These are phyloP conservation scores for Talaromyces sp. DNA, from an alignment of 2,329 filamentous ascomycete species.

Conservation along the genomic window DNA sequence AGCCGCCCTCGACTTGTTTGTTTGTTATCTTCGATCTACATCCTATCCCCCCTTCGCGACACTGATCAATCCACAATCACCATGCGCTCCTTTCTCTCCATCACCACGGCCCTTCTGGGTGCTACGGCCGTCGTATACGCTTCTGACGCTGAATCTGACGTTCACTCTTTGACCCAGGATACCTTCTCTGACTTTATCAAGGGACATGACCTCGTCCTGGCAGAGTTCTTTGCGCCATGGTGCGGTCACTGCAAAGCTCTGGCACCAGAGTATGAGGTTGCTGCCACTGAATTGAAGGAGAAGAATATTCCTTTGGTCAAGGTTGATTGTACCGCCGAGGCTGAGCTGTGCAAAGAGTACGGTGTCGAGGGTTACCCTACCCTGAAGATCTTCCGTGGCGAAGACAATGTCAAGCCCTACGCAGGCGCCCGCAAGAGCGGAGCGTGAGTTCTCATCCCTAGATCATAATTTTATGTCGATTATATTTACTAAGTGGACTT, in stretches of 20 bases:
- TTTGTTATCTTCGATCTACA: constrained; percentile 1
- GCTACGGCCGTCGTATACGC: constrained; percentile 36
- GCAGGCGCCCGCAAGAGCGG: constrained; percentile 83
- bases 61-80: constrained; percentile 16
- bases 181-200: constrained; percentile 84
- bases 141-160: constrained; percentile 61
- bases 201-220: constrained; percentile 81
- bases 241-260: constrained; percentile 99
- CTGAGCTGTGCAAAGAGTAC: constrained; percentile 82
- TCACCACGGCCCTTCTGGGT: constrained; percentile 40
- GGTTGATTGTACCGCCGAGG: constrained; percentile 87
- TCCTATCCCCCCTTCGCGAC: not conserved
- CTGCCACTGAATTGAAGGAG: constrained; percentile 47
- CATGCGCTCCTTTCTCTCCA: constrained; percentile 42
- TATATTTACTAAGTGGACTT: not conserved
- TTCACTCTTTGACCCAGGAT: constrained; percentile 78
- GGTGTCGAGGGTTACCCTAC: constrained; percentile 98
- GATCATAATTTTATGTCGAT: not conserved
- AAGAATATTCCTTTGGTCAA: constrained; percentile 50
- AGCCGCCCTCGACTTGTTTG: constrained; percentile 9
- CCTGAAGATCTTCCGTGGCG: constrained; percentile 96
- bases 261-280: constrained; percentile 54
- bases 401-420: constrained; percentile 78
- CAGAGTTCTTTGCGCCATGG: constrained; percentile 97
- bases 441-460: constrained; percentile 45